Base-by-base conservation (phyloP, 768 basidiomycete species). In the Leccinum longicurvipes region DNA sequence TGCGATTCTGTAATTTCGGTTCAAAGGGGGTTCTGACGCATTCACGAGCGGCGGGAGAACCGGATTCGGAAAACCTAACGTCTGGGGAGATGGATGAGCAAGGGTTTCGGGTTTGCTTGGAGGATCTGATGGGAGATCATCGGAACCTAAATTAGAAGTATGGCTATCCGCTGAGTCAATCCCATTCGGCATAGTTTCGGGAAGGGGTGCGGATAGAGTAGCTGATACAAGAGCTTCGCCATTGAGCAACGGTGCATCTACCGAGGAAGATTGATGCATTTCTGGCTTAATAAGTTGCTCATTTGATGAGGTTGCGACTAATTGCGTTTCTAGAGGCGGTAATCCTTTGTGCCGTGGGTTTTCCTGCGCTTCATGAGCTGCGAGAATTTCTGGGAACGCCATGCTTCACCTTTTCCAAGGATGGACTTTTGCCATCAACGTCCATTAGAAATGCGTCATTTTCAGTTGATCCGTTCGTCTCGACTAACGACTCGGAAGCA, bases 1-100 rank as follows among this genome's bases (percentile, higher is more conserved):
- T 4, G 55, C 19, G 14, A 67, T 53, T 50, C 48, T 46, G 53
- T 67, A 69, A 4, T 57, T 46, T 23, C 67, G 34, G 32, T 62
- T 34, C 21, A 69, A 47, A 48, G 60, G 54, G 7, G 63, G 63
- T 6, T 61, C 51, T 31, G 57, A 53, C 39, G 51, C 28, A 11
- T 24, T 47, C 28, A 60, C 60, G 27, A 47, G 53, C 11, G 60
- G 57, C 3, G 63, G 56, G 6, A 67, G 58, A 29, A 48, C 11
- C 6, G 58, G 56, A 12, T 46, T 50, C n/a, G 12, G 50, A 27
- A 59, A 48, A 3, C 7, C 48, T 2, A 54, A 42, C 15, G 15
- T 4, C 34, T 1, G 28, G 3, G 57, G 57, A 4, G 55, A 55
- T 32, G 36, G 55, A 21, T 51, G 54, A 21, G 53, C 27, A 2